A percentile compares a stretch with the other conserved stretches of the same genome.
These are phyloP conservation scores for Hyphodiscus hymeniophilus DNA, from an alignment of 495 filamentous ascomycete genomes.

Conservation along the genomic window DNA sequence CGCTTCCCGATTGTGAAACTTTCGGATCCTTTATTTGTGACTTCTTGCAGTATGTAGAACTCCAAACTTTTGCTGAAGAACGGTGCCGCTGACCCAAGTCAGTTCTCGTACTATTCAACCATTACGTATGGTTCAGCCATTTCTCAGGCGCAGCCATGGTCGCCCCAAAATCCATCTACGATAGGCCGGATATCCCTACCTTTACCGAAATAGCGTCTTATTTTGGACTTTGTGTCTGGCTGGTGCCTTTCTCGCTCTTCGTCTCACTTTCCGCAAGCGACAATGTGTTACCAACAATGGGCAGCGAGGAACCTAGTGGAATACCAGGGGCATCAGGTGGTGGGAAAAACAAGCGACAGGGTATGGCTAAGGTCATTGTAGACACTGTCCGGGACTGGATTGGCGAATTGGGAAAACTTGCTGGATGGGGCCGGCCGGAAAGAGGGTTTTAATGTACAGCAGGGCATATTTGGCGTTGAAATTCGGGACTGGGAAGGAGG, in stretches of 20 bases:
- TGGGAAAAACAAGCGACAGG: conserved; percentile 55
- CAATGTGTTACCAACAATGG: conserved; percentile 86
- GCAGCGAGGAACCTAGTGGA: conserved; percentile 33
- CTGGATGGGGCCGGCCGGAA: conserved; percentile 41
- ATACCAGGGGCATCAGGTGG: conserved; percentile 31
- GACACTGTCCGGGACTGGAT: conserved; percentile 68
- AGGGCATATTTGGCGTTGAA: conserved; percentile 2
- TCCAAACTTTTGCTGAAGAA: neutral
- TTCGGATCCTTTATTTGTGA: conserved; percentile 77
- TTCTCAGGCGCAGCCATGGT: conserved; percentile 56
- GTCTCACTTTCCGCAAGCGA: conserved; percentile 88
- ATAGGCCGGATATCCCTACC: conserved; percentile 49
- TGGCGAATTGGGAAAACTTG: conserved; percentile 59
- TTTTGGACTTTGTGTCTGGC: conserved; percentile 94
- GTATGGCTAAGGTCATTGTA: conserved; percentile 85
- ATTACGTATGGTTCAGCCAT: conserved; percentile 93
- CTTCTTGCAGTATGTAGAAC: conserved; percentile 63
- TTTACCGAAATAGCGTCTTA: conserved; percentile 96
- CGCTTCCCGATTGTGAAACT: conserved; percentile 85
- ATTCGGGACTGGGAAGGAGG: neutral
- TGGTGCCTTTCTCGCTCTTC: conserved; percentile 92
- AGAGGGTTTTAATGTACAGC: conserved; percentile 20
- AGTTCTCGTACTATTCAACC: conserved; percentile 84
- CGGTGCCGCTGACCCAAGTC: neutral
- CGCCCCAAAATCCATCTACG: conserved; percentile 40